These are phyloP conservation scores for Ceratocystis smalleyi DNA, from an alignment of 2,329 filamentous ascomycete genomes.

Conservation along the genomic window DNA sequence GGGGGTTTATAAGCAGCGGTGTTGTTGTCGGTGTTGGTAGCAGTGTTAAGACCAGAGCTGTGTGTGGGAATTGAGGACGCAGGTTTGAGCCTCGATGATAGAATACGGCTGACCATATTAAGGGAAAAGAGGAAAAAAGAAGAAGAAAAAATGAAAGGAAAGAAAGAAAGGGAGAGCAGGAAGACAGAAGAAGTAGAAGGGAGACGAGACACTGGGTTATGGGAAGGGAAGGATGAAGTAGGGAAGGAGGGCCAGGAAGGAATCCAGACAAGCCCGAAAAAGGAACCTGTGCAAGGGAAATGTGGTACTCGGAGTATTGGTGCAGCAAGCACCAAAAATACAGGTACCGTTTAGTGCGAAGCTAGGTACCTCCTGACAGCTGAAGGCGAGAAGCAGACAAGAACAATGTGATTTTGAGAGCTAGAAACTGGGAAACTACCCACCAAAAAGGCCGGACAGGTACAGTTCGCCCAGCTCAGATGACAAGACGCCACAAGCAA, in stretches of 20 bases:
- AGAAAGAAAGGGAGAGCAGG: conserved; percentile 10
- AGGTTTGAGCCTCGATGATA: conserved; percentile 37
- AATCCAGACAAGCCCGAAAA: not conserved
- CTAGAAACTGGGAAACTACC: conserved; percentile 3
- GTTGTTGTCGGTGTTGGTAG: not conserved
- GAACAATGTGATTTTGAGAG: not conserved
- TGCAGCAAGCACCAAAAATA: not conserved
- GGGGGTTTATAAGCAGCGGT: not conserved
- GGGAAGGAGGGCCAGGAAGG: not conserved
- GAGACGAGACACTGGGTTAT: not conserved
- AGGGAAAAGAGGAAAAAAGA: conserved; percentile 5
- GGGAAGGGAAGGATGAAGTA: not conserved
- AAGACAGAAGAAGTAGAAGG: conserved; percentile 8
- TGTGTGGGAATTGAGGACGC: conserved; percentile 29
- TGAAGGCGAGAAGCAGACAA: not conserved
- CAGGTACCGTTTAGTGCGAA: not conserved
- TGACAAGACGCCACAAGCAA: not conserved
- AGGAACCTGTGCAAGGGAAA: not conserved
- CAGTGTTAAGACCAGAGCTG: conserved; percentile 28
- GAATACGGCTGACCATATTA: conserved; percentile 39
- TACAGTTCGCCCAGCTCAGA: not conserved
- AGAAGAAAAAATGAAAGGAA: conserved; percentile 11
- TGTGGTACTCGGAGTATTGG: not conserved
- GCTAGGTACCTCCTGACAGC: not conserved
- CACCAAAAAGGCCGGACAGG: not conserved